phyloP scores from a whole-genome alignment of 1,139 yeast species.

The Hyphopichia buzzinii region DNA sequence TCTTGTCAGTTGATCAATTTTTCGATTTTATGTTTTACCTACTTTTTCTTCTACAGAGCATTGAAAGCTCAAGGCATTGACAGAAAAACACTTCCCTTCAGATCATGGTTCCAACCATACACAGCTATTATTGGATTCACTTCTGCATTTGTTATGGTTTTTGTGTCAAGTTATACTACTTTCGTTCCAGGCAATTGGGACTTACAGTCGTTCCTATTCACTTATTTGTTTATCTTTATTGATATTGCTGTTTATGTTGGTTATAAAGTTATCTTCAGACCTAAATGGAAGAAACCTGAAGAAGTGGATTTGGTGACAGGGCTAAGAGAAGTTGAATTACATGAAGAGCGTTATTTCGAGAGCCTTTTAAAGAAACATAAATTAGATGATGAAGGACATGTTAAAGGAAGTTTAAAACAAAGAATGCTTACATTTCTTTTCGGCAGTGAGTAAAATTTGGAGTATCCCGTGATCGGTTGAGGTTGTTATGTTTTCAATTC shows the following conservation, averaged over 20 bases:
- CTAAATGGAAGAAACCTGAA: conserved; percentile 47
- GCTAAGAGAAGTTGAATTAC: conserved; percentile 28
- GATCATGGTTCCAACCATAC: conserved; percentile 44
- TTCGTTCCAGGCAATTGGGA: conserved; percentile 67
- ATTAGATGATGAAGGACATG: conserved; percentile 13
- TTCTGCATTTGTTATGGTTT: conserved; percentile 48
- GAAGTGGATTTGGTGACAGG: conserved; percentile 35
- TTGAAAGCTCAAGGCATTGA: conserved; percentile 51
- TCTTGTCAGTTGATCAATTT: conserved; percentile 32
- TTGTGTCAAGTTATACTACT: conserved; percentile 64
- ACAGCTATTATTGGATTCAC: conserved; percentile 32
- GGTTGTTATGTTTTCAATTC: too few relatives aligned
- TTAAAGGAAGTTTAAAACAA: conserved; percentile 10
- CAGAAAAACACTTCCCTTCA: conserved; percentile 53
- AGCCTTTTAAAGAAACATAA: conserved; percentile 13
- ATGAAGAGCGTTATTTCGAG: conserved; percentile 37
- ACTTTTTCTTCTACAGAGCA: conserved; percentile 22
- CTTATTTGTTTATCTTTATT: conserved; percentile 66
- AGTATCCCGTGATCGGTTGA: too few relatives aligned
- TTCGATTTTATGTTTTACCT: conserved; percentile 22
- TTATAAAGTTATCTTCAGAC: conserved; percentile 56
- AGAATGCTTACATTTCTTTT: conserved; percentile 16
- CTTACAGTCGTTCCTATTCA: conserved; percentile 58
- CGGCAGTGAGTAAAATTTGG: conserved; percentile 23
- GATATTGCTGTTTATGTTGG: conserved; percentile 53